A percentile compares a stretch with the other conserved stretches of the same genome.
Evolutionary conservation across 140 eudicot genomes (phyloP).

Genomic region (Oenanthe javanica): DNA sequence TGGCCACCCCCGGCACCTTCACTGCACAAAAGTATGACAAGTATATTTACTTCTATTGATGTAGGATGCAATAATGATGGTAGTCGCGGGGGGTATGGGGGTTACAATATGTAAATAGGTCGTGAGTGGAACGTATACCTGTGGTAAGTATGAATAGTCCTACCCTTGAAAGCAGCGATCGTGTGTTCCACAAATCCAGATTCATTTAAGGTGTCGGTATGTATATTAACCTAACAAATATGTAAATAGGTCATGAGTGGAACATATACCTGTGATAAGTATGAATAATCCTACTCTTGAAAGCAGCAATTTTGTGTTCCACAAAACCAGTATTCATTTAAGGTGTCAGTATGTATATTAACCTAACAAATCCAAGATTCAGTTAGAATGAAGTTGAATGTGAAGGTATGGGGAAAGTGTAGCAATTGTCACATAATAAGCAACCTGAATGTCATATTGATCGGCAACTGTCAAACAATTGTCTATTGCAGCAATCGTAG

Average conservation of each 20-base stretch:
- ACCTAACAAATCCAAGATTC: not conserved
- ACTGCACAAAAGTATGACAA: conserved; percentile 33
- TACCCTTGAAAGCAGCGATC: conserved; percentile 75
- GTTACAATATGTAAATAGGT: not conserved
- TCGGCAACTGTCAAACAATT: conserved; percentile 86
- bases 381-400: not conserved
- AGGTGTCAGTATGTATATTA: conserved; percentile 52
- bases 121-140: conserved; percentile 40
- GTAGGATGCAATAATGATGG: not conserved
- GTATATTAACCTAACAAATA: conserved; percentile 72
- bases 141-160: conserved; percentile 94
- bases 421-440: not conserved
- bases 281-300: conserved; percentile 83
- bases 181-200: conserved; percentile 98
- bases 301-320: conserved; percentile 89
- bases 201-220: conserved; percentile 95
- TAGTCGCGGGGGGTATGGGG: not conserved
- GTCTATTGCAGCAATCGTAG: conserved; percentile 93
- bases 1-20: conserved; percentile 99
- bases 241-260: not conserved
- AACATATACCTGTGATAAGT: conserved; percentile 76
- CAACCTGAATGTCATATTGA: conserved; percentile 81
- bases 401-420: conserved; percentile 7
- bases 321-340: conserved; percentile 96
- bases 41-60: not conserved